A percentile compares a stretch with the other conserved stretches of the same genome.
Evolutionary conservation across 352 stramenopile species (phyloP).

Genomic region (Sclerospora graminicola): DNA sequence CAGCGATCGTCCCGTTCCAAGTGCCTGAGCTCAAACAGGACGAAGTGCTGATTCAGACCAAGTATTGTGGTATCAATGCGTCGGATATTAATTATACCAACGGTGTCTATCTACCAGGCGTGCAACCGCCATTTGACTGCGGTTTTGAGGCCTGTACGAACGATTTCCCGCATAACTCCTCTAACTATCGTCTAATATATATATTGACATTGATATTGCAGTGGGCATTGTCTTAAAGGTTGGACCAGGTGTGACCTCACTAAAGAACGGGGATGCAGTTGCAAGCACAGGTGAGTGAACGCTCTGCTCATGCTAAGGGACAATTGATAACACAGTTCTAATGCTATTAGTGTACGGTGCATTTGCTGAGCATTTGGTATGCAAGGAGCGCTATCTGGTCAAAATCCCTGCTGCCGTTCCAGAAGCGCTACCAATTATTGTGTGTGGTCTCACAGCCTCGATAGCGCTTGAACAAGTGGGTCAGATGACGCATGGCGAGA

Average conservation of each 20-base stretch:
- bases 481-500: constrained; percentile 50
- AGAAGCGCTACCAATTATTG: constrained; percentile 30
- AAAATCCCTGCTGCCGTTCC: constrained; percentile 19
- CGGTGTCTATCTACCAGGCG: constrained; percentile 26
- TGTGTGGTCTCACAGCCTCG: constrained; percentile 37
- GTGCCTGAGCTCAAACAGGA: constrained; percentile 28
- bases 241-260: constrained; percentile 29
- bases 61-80: constrained; percentile 50
- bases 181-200: background rate
- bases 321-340: too few species aligned
- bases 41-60: constrained; percentile 42
- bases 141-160: constrained; percentile 41
- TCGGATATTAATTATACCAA: constrained; percentile 56
- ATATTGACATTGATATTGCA: constrained; percentile 1
- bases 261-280: constrained; percentile 42
- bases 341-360: constrained; percentile 24
- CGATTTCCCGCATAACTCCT: background rate
- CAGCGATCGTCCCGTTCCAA: constrained; percentile 42
- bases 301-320: too few species aligned
- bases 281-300: constrained; percentile 23
- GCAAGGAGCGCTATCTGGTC: constrained; percentile 22
- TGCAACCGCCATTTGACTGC: constrained; percentile 39
- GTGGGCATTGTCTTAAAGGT: constrained; percentile 37
- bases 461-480: constrained; percentile 44
- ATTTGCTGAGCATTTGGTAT: constrained; percentile 40